Evolutionary conservation across 768 basidiomycete species (phyloP).

Genomic region (Xanthoconium stramineum): DNA sequence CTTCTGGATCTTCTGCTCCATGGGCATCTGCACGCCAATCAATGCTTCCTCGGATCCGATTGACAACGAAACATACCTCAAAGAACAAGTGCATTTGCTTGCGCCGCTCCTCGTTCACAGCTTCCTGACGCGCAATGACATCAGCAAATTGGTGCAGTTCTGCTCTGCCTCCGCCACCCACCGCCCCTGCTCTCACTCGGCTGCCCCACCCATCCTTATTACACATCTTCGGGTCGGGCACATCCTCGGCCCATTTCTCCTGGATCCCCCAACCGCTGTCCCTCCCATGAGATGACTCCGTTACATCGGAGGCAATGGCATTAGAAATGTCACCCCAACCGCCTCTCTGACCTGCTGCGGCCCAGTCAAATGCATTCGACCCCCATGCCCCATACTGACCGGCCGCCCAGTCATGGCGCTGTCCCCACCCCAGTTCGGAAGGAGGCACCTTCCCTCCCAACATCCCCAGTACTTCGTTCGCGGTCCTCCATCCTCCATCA

Average conservation of each 20-base stretch:
- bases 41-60: not conserved
- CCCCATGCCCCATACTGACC: slow-evolving; percentile 10
- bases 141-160: slow-evolving; percentile 43
- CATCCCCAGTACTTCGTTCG: slow-evolving; percentile 28
- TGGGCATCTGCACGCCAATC: slow-evolving; percentile 42
- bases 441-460: slow-evolving; percentile 22
- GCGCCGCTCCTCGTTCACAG: slow-evolving; percentile 38
- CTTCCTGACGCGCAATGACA: slow-evolving; percentile 39
- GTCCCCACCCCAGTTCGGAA: slow-evolving; percentile 16
- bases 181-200: not conserved
- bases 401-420: slow-evolving; percentile 7
- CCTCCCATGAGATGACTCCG: slow-evolving; percentile 14
- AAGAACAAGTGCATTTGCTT: slow-evolving; percentile 50
- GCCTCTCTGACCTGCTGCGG: slow-evolving; percentile 1
- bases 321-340: slow-evolving; percentile 13
- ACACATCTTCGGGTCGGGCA: not conserved
- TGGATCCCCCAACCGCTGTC: slow-evolving; percentile 19
- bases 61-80: slow-evolving; percentile 34
- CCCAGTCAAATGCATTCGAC: not conserved
- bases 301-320: slow-evolving; percentile 16
- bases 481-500: slow-evolving; percentile 29
- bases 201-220: slow-evolving; percentile 1
- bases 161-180: slow-evolving; percentile 1
- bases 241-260: slow-evolving; percentile 13
- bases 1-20: slow-evolving; percentile 49